Evolutionary conservation across 805 yeast genomes (phyloP), one percentile per base, ranked within the genome.

Genomic region (Barnettozyma californica): DNA sequence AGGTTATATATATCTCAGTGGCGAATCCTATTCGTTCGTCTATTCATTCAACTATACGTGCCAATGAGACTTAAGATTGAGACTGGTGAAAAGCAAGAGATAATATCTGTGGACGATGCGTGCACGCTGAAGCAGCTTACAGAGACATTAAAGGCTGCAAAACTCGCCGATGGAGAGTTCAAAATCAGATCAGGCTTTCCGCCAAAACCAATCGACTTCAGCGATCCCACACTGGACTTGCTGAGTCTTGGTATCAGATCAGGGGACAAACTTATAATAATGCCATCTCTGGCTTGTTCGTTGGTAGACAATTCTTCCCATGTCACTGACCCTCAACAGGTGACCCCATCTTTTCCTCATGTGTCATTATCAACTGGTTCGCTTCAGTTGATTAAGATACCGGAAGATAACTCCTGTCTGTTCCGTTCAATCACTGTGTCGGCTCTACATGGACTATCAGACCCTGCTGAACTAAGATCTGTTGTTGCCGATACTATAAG

Each of bases 341-440:
- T 9, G 10, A 26, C 29, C 10, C 35, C 35, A 31, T 45, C 44
- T 31, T 18, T 33, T 4, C 54, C 50, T 35, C 31, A 50, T 49
- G 31, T 36, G 26, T n/a, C 41, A 50, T 19, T 56, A 48, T n/a
- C 55, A 10, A 56, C 66, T 18, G 64, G 68, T 6, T 66, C 66
- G 44, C 56, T 81, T 18, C 70, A 75, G 9, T 67, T 83, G 8
- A 73, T 87, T 26, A 74, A 76, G 44, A 78, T 84, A 48, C 84
- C 87, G 0, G 90, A 86, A 60, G 92, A 86, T 63, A 86, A 86
- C 60, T 83, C 92, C 9, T 86, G 95, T 60, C 65, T 86, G 46
- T 86, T 86, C 67, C 79, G 84, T 55, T 73, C 91, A 0, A 70
- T 86, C 2, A 71, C 81, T 2, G 80, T 78, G 55, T 76, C 80